phyloP scores from a whole-genome alignment of 2,329 filamentous ascomycete genomes.

The Stachybotrys echinatus region DNA sequence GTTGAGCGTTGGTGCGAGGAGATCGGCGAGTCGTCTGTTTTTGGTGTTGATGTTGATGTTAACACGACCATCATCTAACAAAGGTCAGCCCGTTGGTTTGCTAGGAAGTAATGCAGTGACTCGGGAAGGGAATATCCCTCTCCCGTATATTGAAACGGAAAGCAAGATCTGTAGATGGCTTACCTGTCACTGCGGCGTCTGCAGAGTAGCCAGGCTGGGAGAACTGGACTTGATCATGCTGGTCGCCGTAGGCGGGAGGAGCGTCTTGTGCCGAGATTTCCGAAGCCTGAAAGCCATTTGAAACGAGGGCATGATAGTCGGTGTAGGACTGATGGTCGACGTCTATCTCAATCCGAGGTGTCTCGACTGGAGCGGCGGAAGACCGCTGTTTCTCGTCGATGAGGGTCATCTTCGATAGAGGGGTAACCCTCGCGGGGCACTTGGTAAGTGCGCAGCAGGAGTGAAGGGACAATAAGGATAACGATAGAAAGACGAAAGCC shows the following conservation, averaged over 20 bases:
- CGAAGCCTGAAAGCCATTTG: slow-evolving; percentile 34
- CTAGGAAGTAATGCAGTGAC: no score
- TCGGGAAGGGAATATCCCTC: no score
- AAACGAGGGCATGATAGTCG: slow-evolving; percentile 24
- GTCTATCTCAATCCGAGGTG: slow-evolving; percentile 2
- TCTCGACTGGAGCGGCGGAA: slow-evolving; percentile 7
- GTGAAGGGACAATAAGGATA: no score
- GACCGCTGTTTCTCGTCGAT: slow-evolving; percentile 19
- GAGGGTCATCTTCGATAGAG: slow-evolving; percentile 14
- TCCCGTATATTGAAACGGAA: not conserved
- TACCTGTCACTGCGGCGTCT: slow-evolving; percentile 53
- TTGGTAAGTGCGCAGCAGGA: not conserved
- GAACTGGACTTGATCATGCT: slow-evolving; percentile 51
- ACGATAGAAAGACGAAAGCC: no score
- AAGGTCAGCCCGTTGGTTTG: not conserved
- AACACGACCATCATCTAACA: slow-evolving; percentile 67
- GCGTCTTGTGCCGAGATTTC: slow-evolving; percentile 36
- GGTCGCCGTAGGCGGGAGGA: slow-evolving; percentile 56
- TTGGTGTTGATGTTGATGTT: slow-evolving; percentile 76
- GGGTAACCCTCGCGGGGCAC: not conserved
- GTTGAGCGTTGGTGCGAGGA: slow-evolving; percentile 60
- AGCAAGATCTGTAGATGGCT: not conserved
- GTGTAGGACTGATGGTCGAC: slow-evolving; percentile 10
- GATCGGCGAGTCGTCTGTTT: slow-evolving; percentile 57
- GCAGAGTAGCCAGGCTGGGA: slow-evolving; percentile 59